Evolutionary conservation across 495 filamentous ascomycete genomes (phyloP).

Genomic region (Talaromyces proteolyticus): DNA sequence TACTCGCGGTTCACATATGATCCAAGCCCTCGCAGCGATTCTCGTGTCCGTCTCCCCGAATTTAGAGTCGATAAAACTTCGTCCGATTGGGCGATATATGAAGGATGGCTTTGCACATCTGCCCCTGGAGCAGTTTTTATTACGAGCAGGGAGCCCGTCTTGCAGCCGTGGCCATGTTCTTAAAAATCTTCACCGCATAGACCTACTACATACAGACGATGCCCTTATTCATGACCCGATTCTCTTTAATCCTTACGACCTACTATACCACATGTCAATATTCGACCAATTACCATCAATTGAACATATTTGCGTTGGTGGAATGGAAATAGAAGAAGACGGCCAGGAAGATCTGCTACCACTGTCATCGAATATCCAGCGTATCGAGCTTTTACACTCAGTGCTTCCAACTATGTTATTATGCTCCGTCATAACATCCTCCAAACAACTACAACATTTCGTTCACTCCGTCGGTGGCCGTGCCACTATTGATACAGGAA

Average conservation of each 20-base stretch:
- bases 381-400: slow-evolving; percentile 14
- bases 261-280: slow-evolving; percentile 6
- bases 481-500: slow-evolving; percentile 2
- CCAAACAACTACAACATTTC: slow-evolving; percentile 14
- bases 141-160: not conserved
- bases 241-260: slow-evolving; percentile 6
- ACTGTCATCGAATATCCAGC: slow-evolving; percentile 14
- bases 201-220: slow-evolving; percentile 7
- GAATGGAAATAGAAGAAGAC: slow-evolving; percentile 8
- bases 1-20: slow-evolving; percentile 8
- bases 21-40: slow-evolving; percentile 18
- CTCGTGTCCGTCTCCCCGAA: slow-evolving; percentile 20
- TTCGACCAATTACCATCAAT: slow-evolving; percentile 19
- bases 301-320: slow-evolving; percentile 13
- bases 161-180: not conserved
- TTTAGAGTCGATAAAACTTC: slow-evolving; percentile 15
- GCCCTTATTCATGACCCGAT: slow-evolving; percentile 1
- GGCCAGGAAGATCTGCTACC: not conserved
- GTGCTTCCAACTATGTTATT: slow-evolving; percentile 9
- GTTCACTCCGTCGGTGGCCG: slow-evolving; percentile 18
- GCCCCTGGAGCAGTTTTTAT: slow-evolving; percentile 4
- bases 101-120: slow-evolving; percentile 2
- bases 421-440: slow-evolving; percentile 10
- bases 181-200: slow-evolving; percentile 2
- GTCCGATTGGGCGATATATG: slow-evolving; percentile 5